Conservation (phyloP, 805 yeast species). For the Sugiyamaella lignohabitans region DNA sequence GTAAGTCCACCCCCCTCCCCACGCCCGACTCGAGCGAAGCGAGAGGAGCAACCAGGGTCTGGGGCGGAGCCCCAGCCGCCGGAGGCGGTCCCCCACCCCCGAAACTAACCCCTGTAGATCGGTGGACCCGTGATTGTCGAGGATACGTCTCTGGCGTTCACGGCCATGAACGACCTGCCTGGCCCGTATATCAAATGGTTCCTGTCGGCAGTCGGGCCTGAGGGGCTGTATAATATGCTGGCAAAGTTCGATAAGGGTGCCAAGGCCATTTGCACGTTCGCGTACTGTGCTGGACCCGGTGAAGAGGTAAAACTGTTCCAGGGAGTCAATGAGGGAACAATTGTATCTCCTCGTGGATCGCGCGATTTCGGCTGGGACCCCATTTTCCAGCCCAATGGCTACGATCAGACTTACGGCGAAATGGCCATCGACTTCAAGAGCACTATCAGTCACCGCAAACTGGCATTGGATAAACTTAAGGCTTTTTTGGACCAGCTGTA, state of each 20-base stretch:
- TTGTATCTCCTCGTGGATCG: slow-evolving; percentile 74
- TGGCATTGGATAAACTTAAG: slow-evolving; percentile 69
- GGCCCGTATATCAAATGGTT: slow-evolving; percentile 90
- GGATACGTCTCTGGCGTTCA: slow-evolving; percentile 85
- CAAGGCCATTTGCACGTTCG: slow-evolving; percentile 86
- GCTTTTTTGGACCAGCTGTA: slow-evolving; percentile 36
- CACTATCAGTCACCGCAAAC: slow-evolving; percentile 77
- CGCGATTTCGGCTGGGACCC: slow-evolving; percentile 93
- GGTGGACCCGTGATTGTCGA: slow-evolving; percentile 87
- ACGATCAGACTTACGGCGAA: slow-evolving; percentile 76
- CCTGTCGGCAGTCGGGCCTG: slow-evolving; percentile 55
- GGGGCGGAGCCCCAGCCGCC: not conserved
- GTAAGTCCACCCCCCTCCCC: slow-evolving; percentile 32
- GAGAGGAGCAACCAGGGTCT: not conserved
- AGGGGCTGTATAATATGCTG: slow-evolving; percentile 68
- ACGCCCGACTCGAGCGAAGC: not conserved
- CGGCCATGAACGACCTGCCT: slow-evolving; percentile 77
- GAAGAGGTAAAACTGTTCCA: slow-evolving; percentile 68
- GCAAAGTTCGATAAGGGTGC: slow-evolving; percentile 80
- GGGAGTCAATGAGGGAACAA: slow-evolving; percentile 74
- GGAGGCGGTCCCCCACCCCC: too few species aligned
- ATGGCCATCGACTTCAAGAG: slow-evolving; percentile 74
- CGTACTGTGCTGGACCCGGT: slow-evolving; percentile 80
- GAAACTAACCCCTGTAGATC: too few species aligned
- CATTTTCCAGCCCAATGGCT: slow-evolving; percentile 76